Evolutionary conservation across 2,329 filamentous ascomycete genomes (phyloP).

Genomic region (Ceratocystis cubensis): DNA sequence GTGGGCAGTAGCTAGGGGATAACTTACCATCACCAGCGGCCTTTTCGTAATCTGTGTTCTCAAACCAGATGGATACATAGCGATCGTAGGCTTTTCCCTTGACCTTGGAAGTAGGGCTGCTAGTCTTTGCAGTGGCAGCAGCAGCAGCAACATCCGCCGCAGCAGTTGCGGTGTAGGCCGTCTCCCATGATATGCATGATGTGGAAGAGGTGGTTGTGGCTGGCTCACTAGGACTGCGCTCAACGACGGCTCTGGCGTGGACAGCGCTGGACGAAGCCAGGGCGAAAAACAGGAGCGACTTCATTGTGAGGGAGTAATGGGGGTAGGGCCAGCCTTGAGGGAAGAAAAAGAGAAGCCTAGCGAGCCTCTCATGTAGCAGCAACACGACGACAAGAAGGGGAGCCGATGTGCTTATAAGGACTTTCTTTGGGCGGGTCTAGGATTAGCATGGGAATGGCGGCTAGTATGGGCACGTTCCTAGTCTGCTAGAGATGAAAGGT

Average conservation of each 20-base stretch:
- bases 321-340: not conserved
- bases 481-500: no score
- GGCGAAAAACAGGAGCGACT: not conserved
- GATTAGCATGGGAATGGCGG: no score
- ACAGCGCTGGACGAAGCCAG: conserved; percentile 20
- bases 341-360: not conserved
- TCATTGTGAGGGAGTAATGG: not conserved
- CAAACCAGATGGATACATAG: conserved; percentile 61
- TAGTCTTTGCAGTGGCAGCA: conserved; percentile 41
- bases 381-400: no score
- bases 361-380: not conserved
- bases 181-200: conserved; percentile 6
- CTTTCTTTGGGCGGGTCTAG: no score
- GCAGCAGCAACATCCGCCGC: conserved; percentile 3
- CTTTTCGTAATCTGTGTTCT: conserved; percentile 60
- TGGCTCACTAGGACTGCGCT: no score
- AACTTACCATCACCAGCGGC: conserved; percentile 47
- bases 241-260: not conserved
- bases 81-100: conserved; percentile 62
- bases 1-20: no score
- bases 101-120: conserved; percentile 49
- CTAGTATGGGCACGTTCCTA: no score
- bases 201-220: conserved; percentile 9
- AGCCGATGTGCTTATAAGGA: no score
- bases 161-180: not conserved